Evolutionary conservation across 345 rosid species (phyloP).

Genomic region (Rhodamnia argentea): DNA sequence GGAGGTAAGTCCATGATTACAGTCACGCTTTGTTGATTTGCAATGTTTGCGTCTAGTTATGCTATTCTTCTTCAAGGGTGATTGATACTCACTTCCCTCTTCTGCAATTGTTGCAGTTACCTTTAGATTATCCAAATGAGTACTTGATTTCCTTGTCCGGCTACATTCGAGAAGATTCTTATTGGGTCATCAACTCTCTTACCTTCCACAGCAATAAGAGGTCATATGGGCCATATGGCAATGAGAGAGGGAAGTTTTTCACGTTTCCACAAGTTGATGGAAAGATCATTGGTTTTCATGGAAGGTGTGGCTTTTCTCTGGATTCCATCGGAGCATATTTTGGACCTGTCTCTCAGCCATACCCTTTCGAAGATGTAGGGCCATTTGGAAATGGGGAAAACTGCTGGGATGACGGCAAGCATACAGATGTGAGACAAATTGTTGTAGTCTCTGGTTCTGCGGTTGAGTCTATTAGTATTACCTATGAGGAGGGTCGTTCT

Average conservation of each 20-base stretch:
- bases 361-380: not conserved
- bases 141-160: not conserved
- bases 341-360: not conserved
- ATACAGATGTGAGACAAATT: not conserved
- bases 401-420: slow-evolving; percentile 1
- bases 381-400: not conserved
- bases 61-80: not conserved
- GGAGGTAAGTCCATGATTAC: not conserved
- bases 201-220: not conserved
- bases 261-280: not conserved
- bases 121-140: slow-evolving; percentile 1
- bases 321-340: slow-evolving; percentile 1
- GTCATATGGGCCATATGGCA: not conserved
- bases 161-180: not conserved
- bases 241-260: not conserved
- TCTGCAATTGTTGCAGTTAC: not conserved
- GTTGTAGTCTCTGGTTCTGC: not conserved
- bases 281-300: slow-evolving; percentile 1
- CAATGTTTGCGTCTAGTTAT: not conserved
- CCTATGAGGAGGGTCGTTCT: not conserved
- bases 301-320: not conserved
- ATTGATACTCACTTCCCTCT: not conserved
- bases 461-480: not conserved
- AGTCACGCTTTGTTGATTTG: not conserved
- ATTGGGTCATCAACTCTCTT: not conserved